A percentile compares a stretch with the other conserved stretches of the same genome.
Conservation (phyloP, 768 basidiomycete species). For the Russula lepida region DNA sequence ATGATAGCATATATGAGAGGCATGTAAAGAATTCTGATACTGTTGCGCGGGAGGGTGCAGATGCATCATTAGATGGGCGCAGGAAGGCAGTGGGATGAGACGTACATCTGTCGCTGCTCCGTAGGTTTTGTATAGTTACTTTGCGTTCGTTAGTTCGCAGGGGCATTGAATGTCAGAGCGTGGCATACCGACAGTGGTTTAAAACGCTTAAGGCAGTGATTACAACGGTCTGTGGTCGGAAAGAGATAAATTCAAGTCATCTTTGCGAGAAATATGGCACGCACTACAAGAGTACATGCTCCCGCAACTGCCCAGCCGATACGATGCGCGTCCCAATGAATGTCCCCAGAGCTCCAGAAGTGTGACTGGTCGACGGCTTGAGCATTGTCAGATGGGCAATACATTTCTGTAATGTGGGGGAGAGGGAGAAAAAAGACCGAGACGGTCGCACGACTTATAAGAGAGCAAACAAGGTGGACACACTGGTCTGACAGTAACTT, state of each 20-base stretch:
- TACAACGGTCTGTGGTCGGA: slow-evolving; percentile 42
- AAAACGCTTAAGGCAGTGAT: slow-evolving; percentile 49
- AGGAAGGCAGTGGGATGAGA: not conserved
- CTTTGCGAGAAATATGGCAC: slow-evolving; percentile 23
- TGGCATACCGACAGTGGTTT: slow-evolving; percentile 54
- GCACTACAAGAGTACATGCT: slow-evolving; percentile 46
- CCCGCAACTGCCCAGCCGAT: slow-evolving; percentile 73
- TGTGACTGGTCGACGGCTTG: slow-evolving; percentile 44
- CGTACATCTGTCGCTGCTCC: slow-evolving; percentile 76
- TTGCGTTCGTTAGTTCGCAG: slow-evolving; percentile 1
- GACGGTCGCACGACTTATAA: too few relatives aligned
- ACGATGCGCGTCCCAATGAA: slow-evolving; percentile 54
- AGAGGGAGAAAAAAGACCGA: not conserved
- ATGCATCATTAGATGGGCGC: not conserved
- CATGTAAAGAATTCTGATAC: slow-evolving; percentile 78
- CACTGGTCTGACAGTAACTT: too few relatives aligned
- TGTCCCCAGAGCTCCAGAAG: slow-evolving; percentile 49
- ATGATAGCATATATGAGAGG: slow-evolving; percentile 74
- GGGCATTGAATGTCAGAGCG: not conserved
- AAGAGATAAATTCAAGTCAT: not conserved
- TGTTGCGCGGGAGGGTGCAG: slow-evolving; percentile 23
- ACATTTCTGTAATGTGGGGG: not conserved
- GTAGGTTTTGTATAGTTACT: slow-evolving; percentile 64
- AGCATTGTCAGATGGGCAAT: slow-evolving; percentile 48
- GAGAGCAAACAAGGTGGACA: too few relatives aligned